Evolutionary conservation across 805 yeast genomes (phyloP).

Genomic region (Monosporozyma solicola): DNA sequence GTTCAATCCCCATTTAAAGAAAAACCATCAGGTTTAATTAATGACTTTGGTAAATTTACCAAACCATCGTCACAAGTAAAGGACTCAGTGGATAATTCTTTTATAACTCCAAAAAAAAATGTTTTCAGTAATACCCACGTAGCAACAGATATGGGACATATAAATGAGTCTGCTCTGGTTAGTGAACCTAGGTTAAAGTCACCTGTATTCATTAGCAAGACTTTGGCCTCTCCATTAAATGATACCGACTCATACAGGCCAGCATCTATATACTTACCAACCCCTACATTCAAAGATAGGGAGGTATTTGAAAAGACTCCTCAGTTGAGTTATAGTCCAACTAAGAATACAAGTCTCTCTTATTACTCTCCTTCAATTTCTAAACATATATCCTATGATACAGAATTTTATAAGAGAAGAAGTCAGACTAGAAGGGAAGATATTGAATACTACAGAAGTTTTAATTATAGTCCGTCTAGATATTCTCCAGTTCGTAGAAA

Average conservation of each 20-base stretch:
- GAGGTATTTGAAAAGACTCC: slow-evolving; percentile 8
- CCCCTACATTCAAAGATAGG: background rate
- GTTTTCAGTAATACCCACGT: background rate
- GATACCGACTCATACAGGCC: background rate
- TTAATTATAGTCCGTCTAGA: slow-evolving; percentile 16
- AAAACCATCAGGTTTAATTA: slow-evolving; percentile 14
- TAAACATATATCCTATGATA: slow-evolving; percentile 20
- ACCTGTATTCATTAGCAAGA: background rate
- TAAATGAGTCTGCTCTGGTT: background rate
- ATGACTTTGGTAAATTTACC: slow-evolving; percentile 14
- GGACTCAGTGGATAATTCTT: background rate
- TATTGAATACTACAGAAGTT: slow-evolving; percentile 16
- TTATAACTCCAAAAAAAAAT: background rate
- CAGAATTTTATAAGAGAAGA: slow-evolving; percentile 24
- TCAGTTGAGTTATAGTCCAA: slow-evolving; percentile 20
- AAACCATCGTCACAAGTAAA: background rate
- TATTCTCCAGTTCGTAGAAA: slow-evolving; percentile 26
- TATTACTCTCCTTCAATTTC: slow-evolving; percentile 30
- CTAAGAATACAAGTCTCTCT: slow-evolving; percentile 18
- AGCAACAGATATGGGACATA: background rate
- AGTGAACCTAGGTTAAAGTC: background rate
- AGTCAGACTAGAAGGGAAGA: slow-evolving; percentile 21
- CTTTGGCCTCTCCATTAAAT: background rate
- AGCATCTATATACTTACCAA: background rate
- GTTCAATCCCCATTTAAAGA: slow-evolving; percentile 1